phyloP scores from a whole-genome alignment of 768 basidiomycete genomes.

The Auricularia cornea region DNA sequence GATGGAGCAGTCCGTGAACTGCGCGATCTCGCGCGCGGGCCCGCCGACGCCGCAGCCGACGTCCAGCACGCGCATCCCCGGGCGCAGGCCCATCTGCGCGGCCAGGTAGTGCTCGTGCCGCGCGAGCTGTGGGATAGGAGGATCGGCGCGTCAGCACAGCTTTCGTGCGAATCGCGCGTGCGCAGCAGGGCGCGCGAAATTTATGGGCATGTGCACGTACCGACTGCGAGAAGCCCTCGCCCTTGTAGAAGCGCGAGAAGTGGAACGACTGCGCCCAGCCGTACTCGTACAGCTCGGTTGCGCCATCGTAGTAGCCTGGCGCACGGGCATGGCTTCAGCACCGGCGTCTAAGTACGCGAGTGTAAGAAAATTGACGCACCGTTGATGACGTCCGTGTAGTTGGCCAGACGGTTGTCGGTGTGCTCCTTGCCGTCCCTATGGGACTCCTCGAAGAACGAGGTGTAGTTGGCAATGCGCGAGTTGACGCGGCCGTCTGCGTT shows the following conservation, averaged over 20 bases:
- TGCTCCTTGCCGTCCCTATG: conserved; percentile 55
- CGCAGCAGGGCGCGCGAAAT: background rate
- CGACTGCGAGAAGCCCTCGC: conserved; percentile 36
- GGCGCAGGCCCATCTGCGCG: conserved; percentile 69
- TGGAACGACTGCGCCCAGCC: conserved; percentile 91
- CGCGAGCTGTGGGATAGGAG: conserved; percentile 47
- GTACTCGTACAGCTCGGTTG: conserved; percentile 91
- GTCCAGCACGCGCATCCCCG: conserved; percentile 94
- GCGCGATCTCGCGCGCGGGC: conserved; percentile 90
- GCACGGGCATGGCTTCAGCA: background rate
- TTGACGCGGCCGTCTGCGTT: conserved; percentile 50
- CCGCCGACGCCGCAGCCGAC: conserved; percentile 98
- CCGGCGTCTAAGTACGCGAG: background rate
- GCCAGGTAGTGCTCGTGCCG: conserved; percentile 98
- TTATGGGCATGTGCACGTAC: conserved; percentile 6
- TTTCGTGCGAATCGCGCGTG: conserved; percentile 52
- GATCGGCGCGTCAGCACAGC: too few species aligned
- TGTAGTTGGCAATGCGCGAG: conserved; percentile 75
- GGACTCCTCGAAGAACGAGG: conserved; percentile 79
- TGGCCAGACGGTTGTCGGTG: conserved; percentile 63
- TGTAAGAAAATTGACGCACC: conserved; percentile 38
- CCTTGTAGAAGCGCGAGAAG: conserved; percentile 95
- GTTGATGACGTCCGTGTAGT: conserved; percentile 91
- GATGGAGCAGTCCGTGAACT: conserved; percentile 78
- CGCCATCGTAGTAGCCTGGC: conserved; percentile 84